Evolutionary conservation across 345 rosid genomes (phyloP), one percentile per base, ranked within the genome.

Genomic region (Combretum micranthum): DNA sequence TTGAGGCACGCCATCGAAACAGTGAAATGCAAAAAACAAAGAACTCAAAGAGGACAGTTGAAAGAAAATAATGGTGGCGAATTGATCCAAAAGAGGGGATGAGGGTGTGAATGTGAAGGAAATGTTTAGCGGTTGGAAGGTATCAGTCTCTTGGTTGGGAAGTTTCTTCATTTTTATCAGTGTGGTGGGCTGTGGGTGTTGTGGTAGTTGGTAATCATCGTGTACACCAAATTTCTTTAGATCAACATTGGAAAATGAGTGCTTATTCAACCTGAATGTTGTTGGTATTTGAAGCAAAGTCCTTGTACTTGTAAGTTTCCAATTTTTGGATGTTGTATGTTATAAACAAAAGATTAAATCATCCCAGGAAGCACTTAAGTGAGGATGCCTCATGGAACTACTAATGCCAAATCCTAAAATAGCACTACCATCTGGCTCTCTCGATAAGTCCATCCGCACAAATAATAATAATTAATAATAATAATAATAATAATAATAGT

Each of bases 141-240:
- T 64, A 64, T 43, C 49, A 60, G 63, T 81, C 75, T 53, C 95
- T 87, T 85, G 73, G 56, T 51, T 52, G 20, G 62, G 62, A 80
- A 80, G 83, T 57, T 14, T 68, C 45, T 72, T 43, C 70, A 65
- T 50, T 55, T 32, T 22, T 53, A 21, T 68, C 75, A 64, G 70
- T 77, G 62, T 64, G 75, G 71, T 68, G 75, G 72, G 58, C 61
- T 69, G 63, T 64, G 79, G 71, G 59, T 77, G 60, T 72, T 77
- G 62, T 69, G 81, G 56, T 69, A 83, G 79, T 42, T 65, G 76
- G 72, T 76, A 68, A 61, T 76, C 70, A 74, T 80, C 74, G 74
- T 69, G 59, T 71, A 61, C 71, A 56, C 73, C 67, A 67, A 43
- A 62, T 69, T 57, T 64, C 52, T 45, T 60, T 19, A 53, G 32